phyloP scores from a whole-genome alignment of 1,284 basidiomycete genomes.

The Tausonia pullulans region DNA sequence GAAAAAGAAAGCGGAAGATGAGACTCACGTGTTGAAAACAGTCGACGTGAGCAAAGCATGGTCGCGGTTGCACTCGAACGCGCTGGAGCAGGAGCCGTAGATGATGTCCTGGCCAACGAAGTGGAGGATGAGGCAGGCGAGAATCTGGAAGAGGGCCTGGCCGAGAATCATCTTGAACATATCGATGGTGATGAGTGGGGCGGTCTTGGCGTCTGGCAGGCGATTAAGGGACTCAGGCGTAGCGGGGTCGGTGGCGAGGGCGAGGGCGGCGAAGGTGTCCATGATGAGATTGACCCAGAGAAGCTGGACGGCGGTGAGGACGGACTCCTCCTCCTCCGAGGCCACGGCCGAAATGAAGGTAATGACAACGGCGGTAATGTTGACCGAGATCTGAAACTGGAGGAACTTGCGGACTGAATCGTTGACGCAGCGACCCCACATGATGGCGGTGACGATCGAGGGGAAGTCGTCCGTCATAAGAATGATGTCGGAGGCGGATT shows the following conservation, averaged over 20 bases:
- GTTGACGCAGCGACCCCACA: slow-evolving; percentile 98
- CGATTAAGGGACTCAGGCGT: slow-evolving; percentile 68
- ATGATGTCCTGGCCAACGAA: slow-evolving; percentile 70
- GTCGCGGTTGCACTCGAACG: slow-evolving; percentile 27
- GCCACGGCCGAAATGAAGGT: slow-evolving; percentile 84
- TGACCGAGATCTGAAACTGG: slow-evolving; percentile 95
- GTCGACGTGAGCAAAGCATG: slow-evolving; percentile 41
- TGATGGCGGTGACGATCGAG: slow-evolving; percentile 91
- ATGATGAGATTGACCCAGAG: slow-evolving; percentile 81
- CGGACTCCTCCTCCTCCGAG: slow-evolving; percentile 63
- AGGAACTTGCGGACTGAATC: slow-evolving; percentile 95
- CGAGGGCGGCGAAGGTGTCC: slow-evolving; percentile 82
- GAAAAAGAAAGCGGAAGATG: not conserved
- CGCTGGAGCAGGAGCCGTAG: slow-evolving; percentile 25
- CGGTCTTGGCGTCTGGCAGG: slow-evolving; percentile 77
- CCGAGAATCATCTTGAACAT: slow-evolving; percentile 92
- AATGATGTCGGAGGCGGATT: slow-evolving; percentile 98
- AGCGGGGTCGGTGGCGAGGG: slow-evolving; percentile 92
- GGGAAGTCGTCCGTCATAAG: slow-evolving; percentile 86
- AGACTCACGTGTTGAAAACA: slow-evolving; percentile 58
- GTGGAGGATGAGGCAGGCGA: slow-evolving; percentile 76
- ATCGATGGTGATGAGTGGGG: slow-evolving; percentile 78
- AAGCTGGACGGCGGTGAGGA: slow-evolving; percentile 85
- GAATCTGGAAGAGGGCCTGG: slow-evolving; percentile 81
- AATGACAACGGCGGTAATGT: slow-evolving; percentile 88